Conservation (phyloP, 495 filamentous ascomycete genomes). For the Usnea hakonensis region DNA sequence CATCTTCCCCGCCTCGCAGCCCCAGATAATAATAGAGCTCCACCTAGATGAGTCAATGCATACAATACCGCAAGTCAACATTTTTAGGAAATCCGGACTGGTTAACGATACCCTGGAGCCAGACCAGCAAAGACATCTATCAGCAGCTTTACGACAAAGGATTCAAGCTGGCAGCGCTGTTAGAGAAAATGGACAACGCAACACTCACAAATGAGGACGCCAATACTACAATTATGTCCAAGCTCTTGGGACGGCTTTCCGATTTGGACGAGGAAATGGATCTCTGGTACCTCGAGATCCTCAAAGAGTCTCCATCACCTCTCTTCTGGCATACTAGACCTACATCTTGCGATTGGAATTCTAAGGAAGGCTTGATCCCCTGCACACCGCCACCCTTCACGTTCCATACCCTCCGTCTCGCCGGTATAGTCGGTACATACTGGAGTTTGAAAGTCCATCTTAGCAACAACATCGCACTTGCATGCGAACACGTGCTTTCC, state of each 20-base stretch:
- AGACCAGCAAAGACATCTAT: not conserved
- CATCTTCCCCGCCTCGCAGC: too few species aligned
- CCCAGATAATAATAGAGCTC: not conserved
- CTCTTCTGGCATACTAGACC: constrained; percentile 4
- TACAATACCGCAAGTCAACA: constrained; percentile 9
- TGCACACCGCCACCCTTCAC: not conserved
- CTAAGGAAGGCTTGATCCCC: not conserved
- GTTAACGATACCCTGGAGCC: constrained; percentile 2
- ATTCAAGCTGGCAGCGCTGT: constrained; percentile 5
- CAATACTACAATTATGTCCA: not conserved
- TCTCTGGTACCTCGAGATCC: not conserved
- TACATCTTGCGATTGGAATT: not conserved
- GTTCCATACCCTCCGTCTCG: not conserved
- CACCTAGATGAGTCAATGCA: constrained; percentile 8
- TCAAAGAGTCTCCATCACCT: constrained; percentile 3
- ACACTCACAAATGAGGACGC: not conserved
- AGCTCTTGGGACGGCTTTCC: not conserved
- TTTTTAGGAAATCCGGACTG: constrained; percentile 4
- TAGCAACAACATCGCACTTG: not conserved
- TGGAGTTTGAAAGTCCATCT: not conserved
- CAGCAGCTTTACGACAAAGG: constrained; percentile 10
- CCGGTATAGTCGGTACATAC: not conserved
- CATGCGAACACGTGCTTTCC: not conserved
- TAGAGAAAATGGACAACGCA: constrained; percentile 3
- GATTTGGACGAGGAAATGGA: not conserved